Percentiles rank a stretch among this genome's conserved stretches.
These are phyloP conservation scores for Willaertia magna DNA, from an alignment of 208 protist species.

Conservation along the genomic window DNA sequence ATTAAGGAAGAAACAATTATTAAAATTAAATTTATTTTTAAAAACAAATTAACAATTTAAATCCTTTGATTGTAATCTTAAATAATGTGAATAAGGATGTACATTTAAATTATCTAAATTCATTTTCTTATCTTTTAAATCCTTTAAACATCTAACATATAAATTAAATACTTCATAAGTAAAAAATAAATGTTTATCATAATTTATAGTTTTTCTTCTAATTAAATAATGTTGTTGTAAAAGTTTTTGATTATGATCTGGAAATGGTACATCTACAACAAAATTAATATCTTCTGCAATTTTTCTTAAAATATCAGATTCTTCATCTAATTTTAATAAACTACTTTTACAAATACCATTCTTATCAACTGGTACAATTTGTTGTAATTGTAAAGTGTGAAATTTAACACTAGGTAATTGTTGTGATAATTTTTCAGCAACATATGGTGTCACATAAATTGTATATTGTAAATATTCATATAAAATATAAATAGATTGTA, in stretches of 20 bases:
- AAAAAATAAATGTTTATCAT: neutral
- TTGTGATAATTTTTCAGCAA: neutral
- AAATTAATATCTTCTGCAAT: neutral
- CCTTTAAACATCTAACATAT: neutral
- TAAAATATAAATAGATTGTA: neutral
- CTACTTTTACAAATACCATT: neutral
- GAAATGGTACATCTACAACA: neutral
- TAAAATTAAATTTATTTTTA: too few species aligned
- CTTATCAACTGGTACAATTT: neutral
- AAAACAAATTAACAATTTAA: neutral
- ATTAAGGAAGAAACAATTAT: too few species aligned
- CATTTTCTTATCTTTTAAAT: neutral
- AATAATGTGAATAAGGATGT: neutral
- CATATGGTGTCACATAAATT: neutral
- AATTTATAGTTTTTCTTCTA: neutral
- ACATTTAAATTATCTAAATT: neutral
- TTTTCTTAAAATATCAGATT: neutral
- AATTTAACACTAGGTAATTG: neutral
- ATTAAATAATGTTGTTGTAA: neutral
- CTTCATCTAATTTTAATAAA: neutral
- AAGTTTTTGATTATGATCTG: neutral
- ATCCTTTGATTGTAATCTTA: neutral
- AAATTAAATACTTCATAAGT: conserved; percentile 1
- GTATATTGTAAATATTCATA: neutral
- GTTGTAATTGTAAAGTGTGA: neutral